phyloP scores from a whole-genome alignment of 169 alveolate species.

The Plasmodium knowlesi region DNA sequence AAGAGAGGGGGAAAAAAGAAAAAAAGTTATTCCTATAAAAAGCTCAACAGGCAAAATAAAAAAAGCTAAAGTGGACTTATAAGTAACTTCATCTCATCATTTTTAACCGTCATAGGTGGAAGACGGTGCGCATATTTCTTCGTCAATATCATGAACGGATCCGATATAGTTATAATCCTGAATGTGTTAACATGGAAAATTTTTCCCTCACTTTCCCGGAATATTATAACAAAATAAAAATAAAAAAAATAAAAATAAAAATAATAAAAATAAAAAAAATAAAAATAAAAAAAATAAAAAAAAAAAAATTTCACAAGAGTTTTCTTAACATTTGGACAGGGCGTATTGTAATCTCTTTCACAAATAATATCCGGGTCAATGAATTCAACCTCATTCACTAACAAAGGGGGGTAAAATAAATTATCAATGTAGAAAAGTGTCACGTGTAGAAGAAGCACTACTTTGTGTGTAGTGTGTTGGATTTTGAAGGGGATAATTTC shows the following conservation, averaged over 20 bases:
- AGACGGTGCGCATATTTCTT: conserved; percentile 72
- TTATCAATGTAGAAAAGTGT: neutral
- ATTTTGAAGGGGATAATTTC: neutral
- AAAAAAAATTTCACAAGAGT: conserved; percentile 48
- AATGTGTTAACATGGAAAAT: neutral
- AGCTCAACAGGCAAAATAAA: neutral
- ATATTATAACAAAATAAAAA: neutral
- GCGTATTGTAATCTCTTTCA: conserved; percentile 81
- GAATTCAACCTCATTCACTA: conserved; percentile 68
- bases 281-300: conserved; percentile 70
- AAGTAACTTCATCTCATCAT: conserved; percentile 8
- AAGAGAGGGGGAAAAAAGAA: neutral
- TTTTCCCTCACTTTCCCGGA: neutral
- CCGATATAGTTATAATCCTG: conserved; percentile 64
- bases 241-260: conserved; percentile 51
- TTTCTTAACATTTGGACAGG: conserved; percentile 84
- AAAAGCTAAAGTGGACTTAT: neutral
- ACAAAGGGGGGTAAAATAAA: neutral
- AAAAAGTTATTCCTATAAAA: neutral
- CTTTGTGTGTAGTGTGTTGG: neutral
- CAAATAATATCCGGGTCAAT: conserved; percentile 79
- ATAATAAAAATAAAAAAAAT: conserved; percentile 69
- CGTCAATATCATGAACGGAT: conserved; percentile 13
- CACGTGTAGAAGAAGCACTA: neutral
- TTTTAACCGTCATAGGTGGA: conserved; percentile 66